Percentiles rank a stretch among this genome's conserved stretches.
These are phyloP conservation scores for Metschnikowia gelsemii DNA, from an alignment of 805 yeast genomes.

Conservation along the genomic window DNA sequence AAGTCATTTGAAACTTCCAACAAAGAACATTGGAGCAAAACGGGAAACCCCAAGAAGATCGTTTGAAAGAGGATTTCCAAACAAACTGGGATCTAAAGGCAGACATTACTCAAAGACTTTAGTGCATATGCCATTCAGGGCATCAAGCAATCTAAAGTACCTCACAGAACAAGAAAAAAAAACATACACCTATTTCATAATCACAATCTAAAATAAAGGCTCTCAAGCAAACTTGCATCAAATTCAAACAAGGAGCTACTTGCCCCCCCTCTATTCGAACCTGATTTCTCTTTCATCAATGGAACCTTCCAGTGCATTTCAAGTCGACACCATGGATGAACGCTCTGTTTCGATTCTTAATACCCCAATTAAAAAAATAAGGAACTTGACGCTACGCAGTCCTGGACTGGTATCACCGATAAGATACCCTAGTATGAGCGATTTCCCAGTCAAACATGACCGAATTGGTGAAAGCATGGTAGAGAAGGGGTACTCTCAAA, in stretches of 20 bases:
- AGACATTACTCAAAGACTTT: background rate
- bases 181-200: too few species aligned
- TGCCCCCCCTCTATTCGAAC: too few species aligned
- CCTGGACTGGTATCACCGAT: conserved; percentile 23
- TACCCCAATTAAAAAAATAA: conserved; percentile 43
- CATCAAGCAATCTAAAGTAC: too few species aligned
- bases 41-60: too few species aligned
- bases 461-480: conserved; percentile 18
- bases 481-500: conserved; percentile 21
- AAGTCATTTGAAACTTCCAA: too few species aligned
- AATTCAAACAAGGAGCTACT: background rate
- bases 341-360: conserved; percentile 23
- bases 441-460: conserved; percentile 12
- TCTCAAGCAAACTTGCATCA: background rate
- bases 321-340: conserved; percentile 16
- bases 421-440: conserved; percentile 20
- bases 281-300: background rate
- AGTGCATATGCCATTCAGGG: background rate
- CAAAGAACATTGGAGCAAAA: too few species aligned
- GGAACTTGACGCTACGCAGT: conserved; percentile 32
- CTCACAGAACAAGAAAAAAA: background rate
- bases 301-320: background rate
- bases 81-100: too few species aligned
- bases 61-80: too few species aligned
- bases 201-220: too few species aligned